Evolutionary conservation across 2,329 filamentous ascomycete species (phyloP).

Genomic region (Colletotrichum aenigma): DNA sequence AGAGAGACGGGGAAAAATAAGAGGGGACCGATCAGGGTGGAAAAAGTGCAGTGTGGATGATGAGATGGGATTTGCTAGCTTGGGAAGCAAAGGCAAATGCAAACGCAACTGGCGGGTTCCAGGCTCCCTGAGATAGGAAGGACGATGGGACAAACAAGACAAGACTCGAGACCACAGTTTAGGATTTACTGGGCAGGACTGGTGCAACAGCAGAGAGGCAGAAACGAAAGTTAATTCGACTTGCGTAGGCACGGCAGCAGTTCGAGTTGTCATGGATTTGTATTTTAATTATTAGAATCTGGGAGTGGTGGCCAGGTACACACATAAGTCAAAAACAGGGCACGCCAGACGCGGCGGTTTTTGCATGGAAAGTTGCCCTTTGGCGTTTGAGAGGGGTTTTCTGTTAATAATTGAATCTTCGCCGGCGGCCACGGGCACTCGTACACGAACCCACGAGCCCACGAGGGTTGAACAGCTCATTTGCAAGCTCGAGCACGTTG

Average conservation of each 20-base stretch:
- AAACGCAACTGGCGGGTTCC: neutral
- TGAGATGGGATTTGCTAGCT: neutral
- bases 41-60: neutral
- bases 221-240: neutral
- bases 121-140: neutral
- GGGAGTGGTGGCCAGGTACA: neutral
- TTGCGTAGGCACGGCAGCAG: neutral
- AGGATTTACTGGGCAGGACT: neutral
- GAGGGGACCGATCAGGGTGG: neutral
- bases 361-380: neutral
- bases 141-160: neutral
- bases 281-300: constrained; percentile 2
- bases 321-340: neutral
- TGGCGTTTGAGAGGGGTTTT: neutral
- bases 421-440: constrained; percentile 14
- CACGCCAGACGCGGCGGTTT: neutral
- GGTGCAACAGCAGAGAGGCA: neutral
- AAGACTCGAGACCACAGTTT: neutral
- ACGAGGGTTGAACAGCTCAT: neutral
- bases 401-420: constrained; percentile 21
- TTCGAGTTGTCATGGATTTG: neutral
- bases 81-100: neutral
- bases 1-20: neutral
- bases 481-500: constrained; percentile 1
- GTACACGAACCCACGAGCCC: neutral